Evolutionary conservation across 1,284 basidiomycete species (phyloP), one percentile per base, ranked within the genome.

Genomic region (Fomitopsis betulina): DNA sequence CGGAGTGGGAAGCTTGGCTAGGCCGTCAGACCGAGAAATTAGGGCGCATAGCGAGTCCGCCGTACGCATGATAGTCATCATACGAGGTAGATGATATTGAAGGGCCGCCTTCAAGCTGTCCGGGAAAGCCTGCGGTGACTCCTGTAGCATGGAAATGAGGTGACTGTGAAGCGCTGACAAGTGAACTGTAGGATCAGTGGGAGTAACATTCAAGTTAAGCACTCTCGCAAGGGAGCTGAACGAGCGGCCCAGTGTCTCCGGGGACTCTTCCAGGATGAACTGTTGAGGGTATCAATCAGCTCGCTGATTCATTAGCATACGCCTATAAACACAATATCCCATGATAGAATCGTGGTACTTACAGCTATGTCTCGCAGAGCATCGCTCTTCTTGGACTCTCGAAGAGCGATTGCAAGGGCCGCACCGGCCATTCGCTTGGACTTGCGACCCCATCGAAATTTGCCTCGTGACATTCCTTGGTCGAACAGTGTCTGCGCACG

Each of bases 391-490:
- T 76, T 80, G 57, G 79, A 78, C 72, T 90, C 86, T 51, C 89
- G 83, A 37, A 90, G 74, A 6, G 87, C 84, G 58, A 91, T 76
- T 23, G 82, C 79, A 33, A 91, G 74, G 40, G 83, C 79, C 2
- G 85, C 87, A 13, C 83, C 89, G 0, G 87, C 85, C 19, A 81
- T 76, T 40, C 83, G 75, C 69, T 81, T 86, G 17, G 89, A 85
- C 63, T 78, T 84, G 52, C 80, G 78, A 32, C 89, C 89, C 87
- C 89, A 91, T 32, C 80, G 80, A 66, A 82, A 85, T 9, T 73
- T 69, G 17, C 80, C 81, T 39, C 74, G 75, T 30, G 71, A 60
- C 81, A 84, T 87, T 23, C 81, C 82, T 63, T 85, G 82, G 70
- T 81, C 79, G 71, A 90, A 90, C 23, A 91, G 72, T 55, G 76